Conservation (phyloP, 148 eudicot species). For the Drosera capensis region DNA sequence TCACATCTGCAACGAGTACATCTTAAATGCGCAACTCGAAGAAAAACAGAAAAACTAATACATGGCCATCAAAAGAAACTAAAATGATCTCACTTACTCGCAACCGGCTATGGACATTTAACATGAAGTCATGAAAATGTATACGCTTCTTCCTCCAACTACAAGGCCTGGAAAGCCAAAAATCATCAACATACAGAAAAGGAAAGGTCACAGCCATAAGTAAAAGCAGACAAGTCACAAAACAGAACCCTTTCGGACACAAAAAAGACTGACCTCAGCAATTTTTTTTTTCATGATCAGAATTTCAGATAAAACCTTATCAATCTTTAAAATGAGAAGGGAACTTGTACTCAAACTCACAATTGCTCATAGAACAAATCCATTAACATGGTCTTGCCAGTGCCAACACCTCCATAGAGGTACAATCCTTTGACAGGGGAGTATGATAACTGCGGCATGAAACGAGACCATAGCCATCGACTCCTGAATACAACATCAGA, state of each 20-base stretch:
- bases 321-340: background rate
- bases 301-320: background rate
- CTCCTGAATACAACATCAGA: constrained; percentile 33
- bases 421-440: constrained; percentile 84
- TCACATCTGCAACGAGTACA: background rate
- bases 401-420: constrained; percentile 90
- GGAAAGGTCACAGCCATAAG: background rate
- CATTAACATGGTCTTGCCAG: constrained; percentile 98
- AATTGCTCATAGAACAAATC: constrained; percentile 69
- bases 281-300: background rate
- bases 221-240: background rate
- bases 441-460: constrained; percentile 51
- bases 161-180: constrained; percentile 40
- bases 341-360: constrained; percentile 27
- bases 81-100: constrained; percentile 28
- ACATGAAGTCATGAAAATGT: constrained; percentile 98
- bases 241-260: background rate
- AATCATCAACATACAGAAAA: background rate
- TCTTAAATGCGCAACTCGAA: background rate
- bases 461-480: constrained; percentile 81
- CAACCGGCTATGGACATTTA: constrained; percentile 79
- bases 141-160: constrained; percentile 86
- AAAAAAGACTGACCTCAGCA: background rate
- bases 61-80: constrained; percentile 3
- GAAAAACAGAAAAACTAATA: background rate